These are phyloP conservation scores for Yueomyces sinensis DNA, from an alignment of 805 yeast species.

Conservation along the genomic window DNA sequence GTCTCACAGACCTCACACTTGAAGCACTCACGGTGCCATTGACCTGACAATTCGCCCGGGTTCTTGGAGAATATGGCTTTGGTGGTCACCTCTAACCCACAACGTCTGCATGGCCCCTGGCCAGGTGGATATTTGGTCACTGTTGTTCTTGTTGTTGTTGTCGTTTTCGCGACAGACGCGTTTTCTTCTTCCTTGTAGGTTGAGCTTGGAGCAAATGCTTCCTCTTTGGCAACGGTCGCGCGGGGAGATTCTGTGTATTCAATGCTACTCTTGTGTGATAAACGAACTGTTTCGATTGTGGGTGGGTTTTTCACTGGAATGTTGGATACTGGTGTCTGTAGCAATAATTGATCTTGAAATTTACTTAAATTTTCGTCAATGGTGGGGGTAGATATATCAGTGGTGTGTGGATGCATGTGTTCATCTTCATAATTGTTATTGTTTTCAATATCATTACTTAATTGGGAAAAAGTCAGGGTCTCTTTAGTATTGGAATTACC, in stretches of 20 bases:
- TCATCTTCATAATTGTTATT: neutral
- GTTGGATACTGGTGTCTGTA: slow-evolving; percentile 14
- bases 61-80: slow-evolving; percentile 77
- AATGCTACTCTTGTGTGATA: slow-evolving; percentile 1
- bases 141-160: no score
- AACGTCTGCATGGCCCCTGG: slow-evolving; percentile 70
- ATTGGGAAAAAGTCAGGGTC: neutral
- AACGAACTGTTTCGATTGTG: slow-evolving; percentile 2
- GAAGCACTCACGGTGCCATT: slow-evolving; percentile 90
- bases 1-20: slow-evolving; percentile 51
- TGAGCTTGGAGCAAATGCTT: neutral
- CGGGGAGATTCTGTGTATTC: neutral
- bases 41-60: slow-evolving; percentile 55
- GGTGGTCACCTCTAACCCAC: slow-evolving; percentile 39
- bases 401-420: neutral
- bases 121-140: slow-evolving; percentile 36
- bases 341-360: no score
- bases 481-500: neutral
- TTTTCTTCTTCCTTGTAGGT: neutral
- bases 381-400: neutral
- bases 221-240: no score
- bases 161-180: neutral
- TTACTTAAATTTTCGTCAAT: neutral
- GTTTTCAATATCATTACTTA: neutral
- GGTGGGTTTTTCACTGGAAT: slow-evolving; percentile 5